Percentiles rank a stretch among this genome's conserved stretches.
Evolutionary conservation across 768 basidiomycete genomes (phyloP).

Genomic region (Kwoniella sp.): DNA sequence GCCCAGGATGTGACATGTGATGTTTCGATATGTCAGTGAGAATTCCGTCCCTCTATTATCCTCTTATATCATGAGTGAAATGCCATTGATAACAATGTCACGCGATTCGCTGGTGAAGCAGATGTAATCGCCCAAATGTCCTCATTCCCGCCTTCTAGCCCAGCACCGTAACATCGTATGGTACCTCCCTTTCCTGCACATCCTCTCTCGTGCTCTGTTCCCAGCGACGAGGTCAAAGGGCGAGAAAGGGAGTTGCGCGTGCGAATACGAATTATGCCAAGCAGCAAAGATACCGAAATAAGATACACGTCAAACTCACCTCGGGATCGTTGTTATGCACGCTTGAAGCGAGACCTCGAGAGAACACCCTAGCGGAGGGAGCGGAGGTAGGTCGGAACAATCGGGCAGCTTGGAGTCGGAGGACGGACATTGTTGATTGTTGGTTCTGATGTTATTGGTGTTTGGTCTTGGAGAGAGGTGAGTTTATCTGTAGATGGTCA

Average conservation of each 20-base stretch:
- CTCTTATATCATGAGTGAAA: too few relatives aligned
- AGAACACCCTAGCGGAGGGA: slow-evolving; percentile 17
- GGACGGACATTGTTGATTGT: slow-evolving; percentile 25
- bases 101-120: too few relatives aligned
- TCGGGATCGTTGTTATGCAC: slow-evolving; percentile 35
- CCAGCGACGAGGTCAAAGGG: too few relatives aligned
- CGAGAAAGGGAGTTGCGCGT: neutral
- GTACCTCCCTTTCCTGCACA: too few relatives aligned
- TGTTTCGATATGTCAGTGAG: too few relatives aligned
- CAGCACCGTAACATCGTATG: too few relatives aligned
- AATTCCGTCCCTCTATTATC: too few relatives aligned
- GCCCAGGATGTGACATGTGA: neutral
- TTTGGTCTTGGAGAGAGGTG: neutral
- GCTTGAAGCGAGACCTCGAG: slow-evolving; percentile 13
- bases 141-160: too few relatives aligned
- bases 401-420: slow-evolving; percentile 26
- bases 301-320: slow-evolving; percentile 6
- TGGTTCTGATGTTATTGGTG: neutral
- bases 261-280: neutral
- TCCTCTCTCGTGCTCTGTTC: too few relatives aligned
- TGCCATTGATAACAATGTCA: too few relatives aligned
- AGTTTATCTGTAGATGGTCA: too few relatives aligned
- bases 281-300: neutral
- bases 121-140: too few relatives aligned
- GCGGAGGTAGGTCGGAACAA: slow-evolving; percentile 16